These are phyloP conservation scores for Cunninghamia lanceolata DNA, from an alignment of 75 land plant genomes.

Conservation along the genomic window DNA sequence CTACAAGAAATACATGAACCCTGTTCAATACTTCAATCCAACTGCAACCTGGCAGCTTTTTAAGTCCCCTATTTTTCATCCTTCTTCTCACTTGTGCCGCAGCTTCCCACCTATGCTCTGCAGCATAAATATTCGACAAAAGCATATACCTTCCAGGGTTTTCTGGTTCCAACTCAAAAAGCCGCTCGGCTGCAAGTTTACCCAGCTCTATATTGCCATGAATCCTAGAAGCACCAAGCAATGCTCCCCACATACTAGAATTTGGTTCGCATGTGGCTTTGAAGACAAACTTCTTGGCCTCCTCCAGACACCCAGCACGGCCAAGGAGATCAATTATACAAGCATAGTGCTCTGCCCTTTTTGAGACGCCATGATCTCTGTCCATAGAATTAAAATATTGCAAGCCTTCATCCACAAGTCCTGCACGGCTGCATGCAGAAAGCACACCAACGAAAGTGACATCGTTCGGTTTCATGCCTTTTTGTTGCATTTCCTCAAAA, in stretches of 20 bases:
- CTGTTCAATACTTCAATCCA: constrained; percentile 22
- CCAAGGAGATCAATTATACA: constrained; percentile 12
- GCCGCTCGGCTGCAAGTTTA: constrained; percentile 12
- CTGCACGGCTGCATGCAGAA: not conserved
- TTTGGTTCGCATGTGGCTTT: constrained; percentile 15
- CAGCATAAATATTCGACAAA: constrained; percentile 16
- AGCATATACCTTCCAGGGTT: not conserved
- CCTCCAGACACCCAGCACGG: constrained; percentile 16
- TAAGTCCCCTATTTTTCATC: constrained; percentile 14
- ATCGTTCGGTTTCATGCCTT: constrained; percentile 1
- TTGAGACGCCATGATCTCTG: not conserved
- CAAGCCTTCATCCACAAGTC: not conserved
- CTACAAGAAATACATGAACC: constrained; percentile 15
- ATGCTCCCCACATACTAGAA: constrained; percentile 14
- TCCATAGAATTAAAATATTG: not conserved
- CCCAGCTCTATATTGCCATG: constrained; percentile 11
- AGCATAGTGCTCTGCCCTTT: not conserved
- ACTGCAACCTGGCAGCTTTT: constrained; percentile 18
- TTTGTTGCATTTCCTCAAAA: constrained; percentile 8
- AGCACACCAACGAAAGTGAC: constrained; percentile 7
- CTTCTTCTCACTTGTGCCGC: not conserved
- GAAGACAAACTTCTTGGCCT: constrained; percentile 17
- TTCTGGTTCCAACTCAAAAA: constrained; percentile 13
- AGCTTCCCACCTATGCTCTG: constrained; percentile 1
- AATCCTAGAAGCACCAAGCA: constrained; percentile 24